Evolutionary conservation across 257 asterid species (phyloP).

Genomic region (Anisodus acutangulus): DNA sequence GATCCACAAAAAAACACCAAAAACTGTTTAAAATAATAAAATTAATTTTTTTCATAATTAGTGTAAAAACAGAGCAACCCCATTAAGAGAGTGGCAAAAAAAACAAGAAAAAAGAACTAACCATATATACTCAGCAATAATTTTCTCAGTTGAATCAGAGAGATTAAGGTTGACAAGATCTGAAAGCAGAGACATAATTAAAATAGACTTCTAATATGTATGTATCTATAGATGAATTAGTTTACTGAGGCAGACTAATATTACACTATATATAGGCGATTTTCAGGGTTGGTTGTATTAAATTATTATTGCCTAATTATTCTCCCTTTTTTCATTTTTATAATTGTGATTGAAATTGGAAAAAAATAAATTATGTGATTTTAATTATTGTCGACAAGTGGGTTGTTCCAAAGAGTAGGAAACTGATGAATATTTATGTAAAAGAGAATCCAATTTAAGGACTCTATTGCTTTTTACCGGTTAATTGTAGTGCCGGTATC

Average conservation of each 20-base stretch:
- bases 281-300: conserved; percentile 16
- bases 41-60: neutral
- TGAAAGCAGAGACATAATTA: conserved; percentile 56
- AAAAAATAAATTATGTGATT: neutral
- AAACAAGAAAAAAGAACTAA: conserved; percentile 24
- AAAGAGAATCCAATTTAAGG: conserved; percentile 21
- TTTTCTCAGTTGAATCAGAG: conserved; percentile 56
- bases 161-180: conserved; percentile 72
- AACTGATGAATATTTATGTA: no score
- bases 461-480: conserved; percentile 13
- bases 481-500: neutral
- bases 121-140: conserved; percentile 83
- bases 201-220: neutral
- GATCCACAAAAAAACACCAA: no score
- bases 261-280: conserved; percentile 21
- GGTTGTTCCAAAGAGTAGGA: neutral
- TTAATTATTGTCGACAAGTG: neutral
- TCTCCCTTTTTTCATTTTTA: neutral
- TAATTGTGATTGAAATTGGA: neutral
- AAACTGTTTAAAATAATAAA: neutral
- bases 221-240: neutral
- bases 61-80: conserved; percentile 1
- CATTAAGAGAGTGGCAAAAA: neutral
- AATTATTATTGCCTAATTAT: neutral
- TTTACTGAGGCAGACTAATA: neutral